Percentiles rank a stretch among this genome's conserved stretches.
phyloP scores from a whole-genome alignment of 495 filamentous ascomycete species.

The Trichoderma erinaceum region DNA sequence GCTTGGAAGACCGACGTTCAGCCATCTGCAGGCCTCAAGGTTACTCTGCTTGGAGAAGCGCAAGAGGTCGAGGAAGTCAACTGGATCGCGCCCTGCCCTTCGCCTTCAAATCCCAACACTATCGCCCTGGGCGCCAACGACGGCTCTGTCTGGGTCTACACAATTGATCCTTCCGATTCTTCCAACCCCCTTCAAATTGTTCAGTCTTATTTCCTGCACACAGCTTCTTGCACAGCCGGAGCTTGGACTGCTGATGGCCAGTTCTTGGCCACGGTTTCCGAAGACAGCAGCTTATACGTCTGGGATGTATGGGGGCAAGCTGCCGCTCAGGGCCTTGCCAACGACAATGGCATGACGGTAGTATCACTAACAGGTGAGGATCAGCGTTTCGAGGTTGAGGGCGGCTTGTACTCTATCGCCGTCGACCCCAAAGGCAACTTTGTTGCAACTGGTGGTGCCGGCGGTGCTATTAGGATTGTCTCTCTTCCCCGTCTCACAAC shows the following conservation, averaged over 20 bases:
- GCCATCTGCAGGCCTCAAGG: conserved; percentile 74
- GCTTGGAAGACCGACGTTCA: conserved; percentile 65
- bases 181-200: conserved; percentile 62
- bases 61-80: conserved; percentile 91
- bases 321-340: conserved; percentile 63
- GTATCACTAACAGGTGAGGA: conserved; percentile 77
- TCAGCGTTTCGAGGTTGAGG: conserved; percentile 85
- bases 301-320: conserved; percentile 88
- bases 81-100: conserved; percentile 77
- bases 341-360: conserved; percentile 63
- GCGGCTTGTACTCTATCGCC: conserved; percentile 80
- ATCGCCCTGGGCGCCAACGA: conserved; percentile 88
- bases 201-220: conserved; percentile 87
- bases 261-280: conserved; percentile 80
- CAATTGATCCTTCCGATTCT: conserved; percentile 58
- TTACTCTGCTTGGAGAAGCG: conserved; percentile 62
- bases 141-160: conserved; percentile 92
- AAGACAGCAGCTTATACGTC: conserved; percentile 84
- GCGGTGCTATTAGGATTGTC: conserved; percentile 74
- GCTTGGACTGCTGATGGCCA: conserved; percentile 85
- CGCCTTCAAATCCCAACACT: conserved; percentile 62
- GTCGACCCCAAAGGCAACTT: conserved; percentile 70
- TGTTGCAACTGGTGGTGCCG: conserved; percentile 80
- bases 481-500: conserved; percentile 66
- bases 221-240: conserved; percentile 78